phyloP scores from a whole-genome alignment of 2,329 filamentous ascomycete species.

The Fusarium chaquense region DNA sequence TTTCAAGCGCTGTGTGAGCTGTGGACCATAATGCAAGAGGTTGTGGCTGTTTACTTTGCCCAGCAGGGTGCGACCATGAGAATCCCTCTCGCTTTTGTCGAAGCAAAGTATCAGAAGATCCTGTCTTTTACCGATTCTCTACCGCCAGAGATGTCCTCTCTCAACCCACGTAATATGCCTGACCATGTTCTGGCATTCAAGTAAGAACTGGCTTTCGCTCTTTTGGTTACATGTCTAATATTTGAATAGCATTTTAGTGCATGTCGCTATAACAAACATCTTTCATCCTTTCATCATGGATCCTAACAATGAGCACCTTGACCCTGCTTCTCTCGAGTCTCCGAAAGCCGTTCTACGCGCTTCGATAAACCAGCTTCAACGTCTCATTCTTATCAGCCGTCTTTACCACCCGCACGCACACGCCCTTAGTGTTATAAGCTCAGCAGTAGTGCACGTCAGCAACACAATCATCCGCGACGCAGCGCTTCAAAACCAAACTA shows the following conservation, averaged over 20 bases:
- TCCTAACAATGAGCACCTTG: neutral
- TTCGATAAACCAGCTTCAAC: conserved; percentile 21
- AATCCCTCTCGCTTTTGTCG: conserved; percentile 25
- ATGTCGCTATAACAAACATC: conserved; percentile 13
- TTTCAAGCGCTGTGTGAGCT: conserved; percentile 33
- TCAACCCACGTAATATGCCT: conserved; percentile 1
- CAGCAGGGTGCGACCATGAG: neutral
- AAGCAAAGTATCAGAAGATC: conserved; percentile 28
- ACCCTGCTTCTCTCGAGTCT: neutral
- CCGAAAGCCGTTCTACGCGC: conserved; percentile 7
- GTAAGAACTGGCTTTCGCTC: neutral
- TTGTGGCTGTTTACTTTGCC: conserved; percentile 30
- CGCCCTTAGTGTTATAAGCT: conserved; percentile 7
- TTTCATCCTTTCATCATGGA: conserved; percentile 28
- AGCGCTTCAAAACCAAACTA: conserved; percentile 1
- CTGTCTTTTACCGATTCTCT: conserved; percentile 22
- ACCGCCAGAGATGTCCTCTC: conserved; percentile 2
- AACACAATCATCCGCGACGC: conserved; percentile 27
- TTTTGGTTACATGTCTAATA: neutral
- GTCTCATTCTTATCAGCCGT: conserved; percentile 19
- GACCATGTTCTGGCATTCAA: conserved; percentile 28
- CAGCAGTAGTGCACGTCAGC: conserved; percentile 26
- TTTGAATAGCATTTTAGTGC: neutral
- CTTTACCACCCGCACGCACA: conserved; percentile 18
- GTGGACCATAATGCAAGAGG: conserved; percentile 38